Evolutionary conservation across 768 basidiomycete genomes (phyloP), one percentile per base, ranked within the genome.

Genomic region (Strobilomyces confusus): DNA sequence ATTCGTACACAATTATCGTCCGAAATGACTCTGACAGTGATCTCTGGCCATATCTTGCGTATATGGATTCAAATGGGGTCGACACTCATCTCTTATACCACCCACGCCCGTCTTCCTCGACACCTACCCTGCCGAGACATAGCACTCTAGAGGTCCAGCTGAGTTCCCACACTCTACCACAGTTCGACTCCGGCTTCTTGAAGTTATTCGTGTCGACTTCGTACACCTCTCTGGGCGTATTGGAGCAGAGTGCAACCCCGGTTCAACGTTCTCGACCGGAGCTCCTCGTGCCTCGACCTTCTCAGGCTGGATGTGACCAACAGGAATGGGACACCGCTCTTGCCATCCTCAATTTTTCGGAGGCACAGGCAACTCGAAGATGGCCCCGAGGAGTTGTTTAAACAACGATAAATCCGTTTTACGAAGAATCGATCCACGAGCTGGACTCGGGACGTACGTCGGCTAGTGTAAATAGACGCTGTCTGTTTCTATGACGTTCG

Each of bases 41-140:
- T 62, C 74, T 85, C 26, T 85, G 82, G 83, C 81, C 83, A 30
- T 83, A 82, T 62, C 72, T 85, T 32, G 75, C 76, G 1, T 82
- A 80, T 62, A 80, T 85, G 79, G 81, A 84, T 60, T 76, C 80
- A 3, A 76, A 73, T 49, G 77, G 73, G 37, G 78, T 82, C 54
- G 74, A 72, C 47, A 80, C 81, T 55, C 77, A 75, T 50, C 72
- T 81, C 51, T 65, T 83, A n/a, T 81, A 82, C 64, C 77, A 78
- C 44, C 79, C 83, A 6, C 73, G 72, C 42, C 68, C 72, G 11
- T 66, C 69, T 32, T 45, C 62, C 20, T 45, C 64, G 17, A 40
- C 48, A n/a, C 70, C 82, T 8, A 81, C 81, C 15, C 73, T 84
- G 38, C 73, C 66, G 9, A 72, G 69, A 36, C 71, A 70, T 32